phyloP scores from a whole-genome alignment of 2,329 filamentous ascomycete genomes.

The Amylocarpus encephaloides region DNA sequence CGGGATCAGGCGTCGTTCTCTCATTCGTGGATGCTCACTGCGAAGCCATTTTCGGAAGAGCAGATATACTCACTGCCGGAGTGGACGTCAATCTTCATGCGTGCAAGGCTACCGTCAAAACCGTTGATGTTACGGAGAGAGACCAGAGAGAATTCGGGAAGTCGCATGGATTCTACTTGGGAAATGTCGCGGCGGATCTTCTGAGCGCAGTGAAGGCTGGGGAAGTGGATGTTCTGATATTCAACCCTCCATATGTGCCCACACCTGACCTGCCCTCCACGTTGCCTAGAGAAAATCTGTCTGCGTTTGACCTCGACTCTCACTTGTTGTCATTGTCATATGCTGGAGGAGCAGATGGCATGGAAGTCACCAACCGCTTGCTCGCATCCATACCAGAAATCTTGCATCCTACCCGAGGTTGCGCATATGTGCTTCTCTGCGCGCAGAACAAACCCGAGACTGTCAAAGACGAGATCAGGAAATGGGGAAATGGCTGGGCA shows the following conservation, averaged over 20 bases:
- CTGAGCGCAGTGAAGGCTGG: slow-evolving; percentile 50
- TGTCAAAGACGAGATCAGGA: slow-evolving; percentile 57
- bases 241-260: slow-evolving; percentile 96
- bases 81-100: slow-evolving; percentile 83
- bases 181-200: slow-evolving; percentile 65
- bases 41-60: slow-evolving; percentile 62
- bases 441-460: slow-evolving; percentile 79
- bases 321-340: slow-evolving; percentile 81
- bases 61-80: slow-evolving; percentile 63
- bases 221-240: slow-evolving; percentile 76
- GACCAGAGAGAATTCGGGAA: slow-evolving; percentile 32
- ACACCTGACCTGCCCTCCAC: slow-evolving; percentile 64
- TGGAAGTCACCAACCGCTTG: slow-evolving; percentile 84
- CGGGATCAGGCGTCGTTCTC: slow-evolving; percentile 90
- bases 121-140: slow-evolving; percentile 47
- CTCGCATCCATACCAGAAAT: slow-evolving; percentile 61
- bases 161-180: slow-evolving; percentile 50
- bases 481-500: slow-evolving; percentile 58
- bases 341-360: slow-evolving; percentile 81
- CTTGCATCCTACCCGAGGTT: slow-evolving; percentile 58
- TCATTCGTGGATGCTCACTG: slow-evolving; percentile 80
- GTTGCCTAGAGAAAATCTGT: slow-evolving; percentile 30
- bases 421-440: slow-evolving; percentile 86
- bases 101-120: slow-evolving; percentile 67
- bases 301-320: slow-evolving; percentile 69